Evolutionary conservation across 2,329 filamentous ascomycete species (phyloP).

Genomic region (Ophiostoma sp.): DNA sequence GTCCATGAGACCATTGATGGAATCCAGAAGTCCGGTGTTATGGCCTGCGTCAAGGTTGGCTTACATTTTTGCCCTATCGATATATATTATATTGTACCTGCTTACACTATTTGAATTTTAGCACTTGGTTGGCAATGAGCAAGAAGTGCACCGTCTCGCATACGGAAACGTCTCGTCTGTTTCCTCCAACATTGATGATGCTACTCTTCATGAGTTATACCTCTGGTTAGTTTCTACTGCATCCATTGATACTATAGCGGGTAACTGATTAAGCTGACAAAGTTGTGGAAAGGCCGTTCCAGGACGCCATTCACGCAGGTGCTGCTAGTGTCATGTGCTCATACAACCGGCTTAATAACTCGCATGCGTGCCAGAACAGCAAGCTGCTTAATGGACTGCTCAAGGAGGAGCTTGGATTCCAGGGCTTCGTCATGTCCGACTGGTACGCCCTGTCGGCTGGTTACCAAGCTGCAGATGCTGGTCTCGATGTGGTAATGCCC

Average conservation of each 20-base stretch:
- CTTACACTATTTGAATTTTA: background rate
- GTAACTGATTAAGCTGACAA: background rate
- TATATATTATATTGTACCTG: background rate
- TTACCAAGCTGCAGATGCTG: slow-evolving; percentile 55
- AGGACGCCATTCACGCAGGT: slow-evolving; percentile 57
- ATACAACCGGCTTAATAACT: slow-evolving; percentile 65
- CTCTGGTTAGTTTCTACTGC: slow-evolving; percentile 35
- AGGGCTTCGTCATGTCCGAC: slow-evolving; percentile 62
- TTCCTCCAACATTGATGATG: slow-evolving; percentile 41
- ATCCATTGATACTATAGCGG: background rate
- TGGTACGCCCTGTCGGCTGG: slow-evolving; percentile 63
- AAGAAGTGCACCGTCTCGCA: slow-evolving; percentile 48
- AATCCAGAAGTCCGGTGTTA: slow-evolving; percentile 63
- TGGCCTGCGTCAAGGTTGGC: slow-evolving; percentile 48
- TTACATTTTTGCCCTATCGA: background rate
- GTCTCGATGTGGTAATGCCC: slow-evolving; percentile 69
- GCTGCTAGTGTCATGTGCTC: slow-evolving; percentile 53
- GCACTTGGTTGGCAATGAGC: slow-evolving; percentile 58
- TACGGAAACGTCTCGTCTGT: slow-evolving; percentile 40
- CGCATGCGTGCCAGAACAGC: slow-evolving; percentile 62
- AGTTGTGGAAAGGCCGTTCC: slow-evolving; percentile 34
- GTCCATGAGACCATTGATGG: slow-evolving; percentile 56
- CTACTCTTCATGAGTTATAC: slow-evolving; percentile 45
- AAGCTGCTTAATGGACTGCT: slow-evolving; percentile 59
- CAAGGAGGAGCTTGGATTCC: slow-evolving; percentile 53